These are phyloP conservation scores for Rosa chinensis DNA, from an alignment of 306 rosid genomes.

Conservation along the genomic window DNA sequence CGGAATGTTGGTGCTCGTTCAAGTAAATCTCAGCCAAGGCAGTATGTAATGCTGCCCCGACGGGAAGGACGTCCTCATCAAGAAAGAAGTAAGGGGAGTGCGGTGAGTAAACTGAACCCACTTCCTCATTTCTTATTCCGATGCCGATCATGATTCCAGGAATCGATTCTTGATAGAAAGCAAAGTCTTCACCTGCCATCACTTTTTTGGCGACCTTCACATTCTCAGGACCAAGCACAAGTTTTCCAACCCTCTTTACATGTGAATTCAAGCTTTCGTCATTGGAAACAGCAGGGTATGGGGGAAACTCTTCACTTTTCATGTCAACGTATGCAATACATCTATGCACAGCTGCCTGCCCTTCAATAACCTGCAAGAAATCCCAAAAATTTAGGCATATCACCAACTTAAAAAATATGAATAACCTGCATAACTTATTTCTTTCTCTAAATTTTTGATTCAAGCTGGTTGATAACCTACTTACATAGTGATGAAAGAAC, in stretches of 20 bases:
- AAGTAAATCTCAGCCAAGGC: constrained; percentile 60
- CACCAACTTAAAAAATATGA: background rate
- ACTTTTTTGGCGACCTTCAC: constrained; percentile 41
- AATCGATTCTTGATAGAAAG: constrained; percentile 55
- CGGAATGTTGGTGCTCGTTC: constrained; percentile 28
- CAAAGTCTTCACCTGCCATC: constrained; percentile 77
- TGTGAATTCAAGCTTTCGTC: constrained; percentile 58
- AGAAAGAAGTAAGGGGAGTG: constrained; percentile 73
- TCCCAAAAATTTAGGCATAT: background rate
- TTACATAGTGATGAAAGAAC: background rate
- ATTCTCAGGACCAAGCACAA: constrained; percentile 57
- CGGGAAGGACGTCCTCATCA: constrained; percentile 67
- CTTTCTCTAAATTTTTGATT: too few species aligned
- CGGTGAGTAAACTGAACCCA: constrained; percentile 63
- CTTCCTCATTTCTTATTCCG: constrained; percentile 64
- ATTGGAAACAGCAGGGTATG: constrained; percentile 39
- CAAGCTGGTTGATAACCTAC: too few species aligned
- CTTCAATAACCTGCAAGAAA: constrained; percentile 56
- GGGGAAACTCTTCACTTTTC: constrained; percentile 29
- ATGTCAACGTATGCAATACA: constrained; percentile 48
- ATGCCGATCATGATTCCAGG: constrained; percentile 51
- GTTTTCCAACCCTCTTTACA: constrained; percentile 54
- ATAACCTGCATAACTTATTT: background rate
- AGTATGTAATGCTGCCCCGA: constrained; percentile 59
- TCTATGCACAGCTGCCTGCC: constrained; percentile 66